Evolutionary conservation across 352 stramenopile species (phyloP).

Genomic region (Salisapilia sapeloensis): DNA sequence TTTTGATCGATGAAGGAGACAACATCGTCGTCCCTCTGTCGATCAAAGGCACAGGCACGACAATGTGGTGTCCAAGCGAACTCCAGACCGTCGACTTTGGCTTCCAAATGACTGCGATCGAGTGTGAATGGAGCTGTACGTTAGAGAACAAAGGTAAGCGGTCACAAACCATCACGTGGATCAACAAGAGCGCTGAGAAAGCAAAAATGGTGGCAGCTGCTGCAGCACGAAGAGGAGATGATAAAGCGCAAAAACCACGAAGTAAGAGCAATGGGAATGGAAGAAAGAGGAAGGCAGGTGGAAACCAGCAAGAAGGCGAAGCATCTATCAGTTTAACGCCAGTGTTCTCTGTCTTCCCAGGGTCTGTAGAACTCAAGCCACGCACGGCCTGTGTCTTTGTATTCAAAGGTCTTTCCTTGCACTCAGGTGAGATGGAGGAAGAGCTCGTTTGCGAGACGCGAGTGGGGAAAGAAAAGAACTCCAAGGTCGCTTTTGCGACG

Average conservation of each 20-base stretch:
- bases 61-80: constrained; percentile 85
- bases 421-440: constrained; percentile 51
- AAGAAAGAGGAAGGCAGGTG: background rate
- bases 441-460: constrained; percentile 83
- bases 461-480: constrained; percentile 86
- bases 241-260: constrained; percentile 10
- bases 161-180: constrained; percentile 83
- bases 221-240: constrained; percentile 3
- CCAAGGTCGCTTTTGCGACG: constrained; percentile 76
- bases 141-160: constrained; percentile 92
- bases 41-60: constrained; percentile 87
- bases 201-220: constrained; percentile 8
- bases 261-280: background rate
- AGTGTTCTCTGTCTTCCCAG: constrained; percentile 82
- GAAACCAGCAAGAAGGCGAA: constrained; percentile 2
- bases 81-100: constrained; percentile 84
- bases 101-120: constrained; percentile 79
- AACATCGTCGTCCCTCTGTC: constrained; percentile 78
- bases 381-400: constrained; percentile 88
- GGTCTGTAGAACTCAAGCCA: constrained; percentile 86
- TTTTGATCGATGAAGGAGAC: constrained; percentile 84
- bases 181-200: constrained; percentile 64
- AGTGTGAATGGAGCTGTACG: constrained; percentile 85
- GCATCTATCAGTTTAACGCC: constrained; percentile 21
- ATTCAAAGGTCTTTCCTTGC: constrained; percentile 73